Conservation (phyloP, 192 early-diverging fungal genomes). For the Allomyces arbusculus region DNA sequence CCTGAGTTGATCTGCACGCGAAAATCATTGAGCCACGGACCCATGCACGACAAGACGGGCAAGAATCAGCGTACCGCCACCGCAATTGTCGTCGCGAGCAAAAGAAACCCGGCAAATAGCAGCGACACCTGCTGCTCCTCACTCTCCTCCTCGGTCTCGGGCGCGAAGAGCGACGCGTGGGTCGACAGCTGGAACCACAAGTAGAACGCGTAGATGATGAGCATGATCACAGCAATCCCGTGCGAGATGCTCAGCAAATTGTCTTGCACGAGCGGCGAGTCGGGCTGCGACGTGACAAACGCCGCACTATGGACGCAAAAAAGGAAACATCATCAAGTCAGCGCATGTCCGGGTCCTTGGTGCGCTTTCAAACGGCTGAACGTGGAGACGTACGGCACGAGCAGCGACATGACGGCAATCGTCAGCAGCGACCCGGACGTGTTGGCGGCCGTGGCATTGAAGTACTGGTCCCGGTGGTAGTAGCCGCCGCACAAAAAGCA, state of each 20-base stretch:
- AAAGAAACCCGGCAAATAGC: slow-evolving; percentile 30
- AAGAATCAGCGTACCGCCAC: slow-evolving; percentile 62
- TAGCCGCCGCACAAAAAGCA: slow-evolving; percentile 71
- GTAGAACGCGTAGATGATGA: slow-evolving; percentile 43
- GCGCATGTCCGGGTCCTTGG: too few species aligned
- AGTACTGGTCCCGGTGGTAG: slow-evolving; percentile 36
- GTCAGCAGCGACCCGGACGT: slow-evolving; percentile 44
- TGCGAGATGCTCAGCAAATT: slow-evolving; percentile 38
- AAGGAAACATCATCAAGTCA: too few species aligned
- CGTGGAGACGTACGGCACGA: slow-evolving; percentile 22
- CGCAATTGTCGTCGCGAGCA: slow-evolving; percentile 37
- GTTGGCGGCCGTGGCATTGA: slow-evolving; percentile 49
- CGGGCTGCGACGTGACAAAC: too few species aligned
- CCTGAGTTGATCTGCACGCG: neutral
- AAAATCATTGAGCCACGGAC: slow-evolving; percentile 22
- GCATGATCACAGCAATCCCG: slow-evolving; percentile 44
- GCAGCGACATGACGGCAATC: slow-evolving; percentile 37
- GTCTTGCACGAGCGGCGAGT: neutral
- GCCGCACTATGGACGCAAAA: too few species aligned
- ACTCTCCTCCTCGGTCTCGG: slow-evolving; percentile 13
- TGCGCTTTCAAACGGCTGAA: too few species aligned
- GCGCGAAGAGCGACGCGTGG: slow-evolving; percentile 30
- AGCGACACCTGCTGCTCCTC: slow-evolving; percentile 35
- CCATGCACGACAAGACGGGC: slow-evolving; percentile 22
- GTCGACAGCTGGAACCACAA: slow-evolving; percentile 76